phyloP scores from a whole-genome alignment of 1,284 basidiomycete species.

The Cerioporus squamosus region DNA sequence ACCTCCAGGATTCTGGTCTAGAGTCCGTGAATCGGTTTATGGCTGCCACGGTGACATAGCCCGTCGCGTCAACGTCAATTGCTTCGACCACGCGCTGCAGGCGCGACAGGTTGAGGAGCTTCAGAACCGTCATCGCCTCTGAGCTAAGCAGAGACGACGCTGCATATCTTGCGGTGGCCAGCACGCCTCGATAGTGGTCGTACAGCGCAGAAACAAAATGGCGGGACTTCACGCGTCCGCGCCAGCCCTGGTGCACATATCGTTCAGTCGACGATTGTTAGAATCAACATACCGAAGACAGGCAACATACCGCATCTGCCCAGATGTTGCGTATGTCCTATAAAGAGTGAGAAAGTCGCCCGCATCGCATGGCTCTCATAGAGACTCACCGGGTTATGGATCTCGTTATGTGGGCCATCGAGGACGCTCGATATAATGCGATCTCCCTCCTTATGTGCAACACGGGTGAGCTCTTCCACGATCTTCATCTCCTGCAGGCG shows the following conservation, averaged over 20 bases:
- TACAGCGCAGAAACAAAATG: slow-evolving; percentile 41
- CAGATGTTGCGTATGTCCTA: slow-evolving; percentile 36
- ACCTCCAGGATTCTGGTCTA: slow-evolving; percentile 30
- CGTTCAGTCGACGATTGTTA: slow-evolving; percentile 11
- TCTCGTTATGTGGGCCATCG: slow-evolving; percentile 31
- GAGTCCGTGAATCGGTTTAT: slow-evolving; percentile 45
- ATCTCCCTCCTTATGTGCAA: slow-evolving; percentile 29
- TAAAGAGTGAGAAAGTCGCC: slow-evolving; percentile 22
- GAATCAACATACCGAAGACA: neutral
- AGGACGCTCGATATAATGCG: slow-evolving; percentile 30
- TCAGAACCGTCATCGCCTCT: slow-evolving; percentile 33
- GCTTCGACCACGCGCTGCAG: slow-evolving; percentile 50
- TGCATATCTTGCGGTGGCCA: slow-evolving; percentile 2
- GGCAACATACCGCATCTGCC: neutral
- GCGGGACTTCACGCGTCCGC: slow-evolving; percentile 38
- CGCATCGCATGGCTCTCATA: neutral
- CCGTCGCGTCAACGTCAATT: slow-evolving; percentile 53
- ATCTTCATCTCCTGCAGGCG: slow-evolving; percentile 32
- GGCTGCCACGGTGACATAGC: slow-evolving; percentile 49
- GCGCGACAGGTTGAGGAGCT: slow-evolving; percentile 45
- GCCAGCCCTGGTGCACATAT: slow-evolving; percentile 31
- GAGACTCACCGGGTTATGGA: slow-evolving; percentile 27
- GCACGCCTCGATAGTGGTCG: slow-evolving; percentile 37
- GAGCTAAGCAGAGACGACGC: neutral
- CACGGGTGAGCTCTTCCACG: slow-evolving; percentile 23